Evolutionary conservation across 306 rosid species (phyloP).

Genomic region (Castanea mollissima): DNA sequence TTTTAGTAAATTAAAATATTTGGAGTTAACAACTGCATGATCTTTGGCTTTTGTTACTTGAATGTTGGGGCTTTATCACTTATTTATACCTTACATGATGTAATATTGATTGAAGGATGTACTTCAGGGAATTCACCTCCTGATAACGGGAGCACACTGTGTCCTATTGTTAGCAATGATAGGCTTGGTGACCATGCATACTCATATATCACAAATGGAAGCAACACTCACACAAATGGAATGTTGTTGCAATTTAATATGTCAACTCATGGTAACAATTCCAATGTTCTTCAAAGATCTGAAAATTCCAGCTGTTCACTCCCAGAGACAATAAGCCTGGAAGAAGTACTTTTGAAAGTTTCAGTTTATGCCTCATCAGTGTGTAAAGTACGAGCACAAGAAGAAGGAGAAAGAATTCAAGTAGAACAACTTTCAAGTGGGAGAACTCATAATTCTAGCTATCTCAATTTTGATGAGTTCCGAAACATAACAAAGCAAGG

Average conservation of each 20-base stretch:
- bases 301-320: slow-evolving; percentile 31
- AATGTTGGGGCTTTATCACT: background rate
- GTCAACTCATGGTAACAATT: slow-evolving; percentile 32
- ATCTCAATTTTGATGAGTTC: slow-evolving; percentile 53
- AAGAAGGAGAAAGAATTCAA: slow-evolving; percentile 27
- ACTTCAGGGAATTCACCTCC: slow-evolving; percentile 39
- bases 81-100: slow-evolving; percentile 2
- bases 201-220: slow-evolving; percentile 31
- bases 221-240: slow-evolving; percentile 35
- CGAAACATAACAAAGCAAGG: slow-evolving; percentile 43
- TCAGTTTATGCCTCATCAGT: slow-evolving; percentile 51
- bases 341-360: slow-evolving; percentile 44
- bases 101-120: background rate
- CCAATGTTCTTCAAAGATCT: slow-evolving; percentile 27
- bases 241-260: slow-evolving; percentile 38
- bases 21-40: background rate
- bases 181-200: slow-evolving; percentile 18
- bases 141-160: slow-evolving; percentile 30
- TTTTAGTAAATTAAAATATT: no score
- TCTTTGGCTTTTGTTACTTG: background rate
- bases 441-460: slow-evolving; percentile 30
- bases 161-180: slow-evolving; percentile 24
- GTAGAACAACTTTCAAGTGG: slow-evolving; percentile 24
- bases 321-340: slow-evolving; percentile 38
- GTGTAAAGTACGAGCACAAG: slow-evolving; percentile 40